These are phyloP conservation scores for Recurvomyces mirabilis DNA, from an alignment of 495 filamentous ascomycete species.

Conservation along the genomic window DNA sequence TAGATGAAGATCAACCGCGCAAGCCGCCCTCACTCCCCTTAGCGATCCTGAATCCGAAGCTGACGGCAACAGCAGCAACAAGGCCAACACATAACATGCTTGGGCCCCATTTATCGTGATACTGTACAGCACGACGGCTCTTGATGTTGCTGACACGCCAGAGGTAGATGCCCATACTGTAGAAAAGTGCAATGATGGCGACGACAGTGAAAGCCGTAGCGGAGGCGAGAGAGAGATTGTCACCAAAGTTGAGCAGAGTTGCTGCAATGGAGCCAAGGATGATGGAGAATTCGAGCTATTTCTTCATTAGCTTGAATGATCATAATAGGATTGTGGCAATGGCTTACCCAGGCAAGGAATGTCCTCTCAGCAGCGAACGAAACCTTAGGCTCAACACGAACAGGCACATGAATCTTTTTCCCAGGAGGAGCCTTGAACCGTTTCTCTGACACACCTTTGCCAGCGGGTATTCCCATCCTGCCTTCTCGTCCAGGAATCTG, in stretches of 20 bases:
- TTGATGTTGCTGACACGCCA: conserved; percentile 80
- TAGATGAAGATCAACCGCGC: conserved; percentile 3
- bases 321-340: too few relatives aligned
- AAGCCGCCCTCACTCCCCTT: conserved; percentile 28
- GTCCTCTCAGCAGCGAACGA: conserved; percentile 94
- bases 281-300: conserved; percentile 77
- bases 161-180: conserved; percentile 70
- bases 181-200: conserved; percentile 61
- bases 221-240: conserved; percentile 43
- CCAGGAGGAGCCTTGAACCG: conserved; percentile 80
- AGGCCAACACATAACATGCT: conserved; percentile 65
- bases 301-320: too few relatives aligned
- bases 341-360: conserved; percentile 80
- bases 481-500: conserved; percentile 44
- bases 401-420: conserved; percentile 87
- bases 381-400: conserved; percentile 94
- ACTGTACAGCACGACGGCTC: conserved; percentile 66
- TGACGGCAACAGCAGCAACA: conserved; percentile 59
- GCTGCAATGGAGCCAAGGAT: conserved; percentile 86
- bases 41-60: conserved; percentile 55
- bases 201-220: conserved; percentile 72
- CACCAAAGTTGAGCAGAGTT: conserved; percentile 80
- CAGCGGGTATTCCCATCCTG: conserved; percentile 33
- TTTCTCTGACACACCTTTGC: conserved; percentile 42
- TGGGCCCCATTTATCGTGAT: conserved; percentile 83